These are phyloP conservation scores for Penicillium sclerotigenum DNA, from an alignment of 2,329 filamentous ascomycete genomes.

Conservation along the genomic window DNA sequence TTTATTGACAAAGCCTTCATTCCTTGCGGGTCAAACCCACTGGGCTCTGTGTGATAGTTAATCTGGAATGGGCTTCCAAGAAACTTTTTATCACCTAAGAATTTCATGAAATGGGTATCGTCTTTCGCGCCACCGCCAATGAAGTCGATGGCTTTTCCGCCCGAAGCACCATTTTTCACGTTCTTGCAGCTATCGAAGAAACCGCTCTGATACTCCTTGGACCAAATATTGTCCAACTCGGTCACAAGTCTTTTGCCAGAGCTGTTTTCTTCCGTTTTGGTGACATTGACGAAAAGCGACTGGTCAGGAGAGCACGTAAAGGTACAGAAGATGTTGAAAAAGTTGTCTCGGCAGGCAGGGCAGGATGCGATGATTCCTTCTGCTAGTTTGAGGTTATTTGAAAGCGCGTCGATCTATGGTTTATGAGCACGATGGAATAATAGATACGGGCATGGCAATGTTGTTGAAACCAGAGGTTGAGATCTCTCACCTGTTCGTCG, in stretches of 20 bases:
- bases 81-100: slow-evolving; percentile 87
- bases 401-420: slow-evolving; percentile 69
- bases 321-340: slow-evolving; percentile 96
- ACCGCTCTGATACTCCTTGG: slow-evolving; percentile 75
- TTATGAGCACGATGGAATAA: slow-evolving; percentile 14
- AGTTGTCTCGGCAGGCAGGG: slow-evolving; percentile 96
- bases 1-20: slow-evolving; percentile 71
- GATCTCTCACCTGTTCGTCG: slow-evolving; percentile 61
- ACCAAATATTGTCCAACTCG: slow-evolving; percentile 85
- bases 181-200: slow-evolving; percentile 99
- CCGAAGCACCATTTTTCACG: slow-evolving; percentile 94
- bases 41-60: slow-evolving; percentile 68
- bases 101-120: slow-evolving; percentile 81
- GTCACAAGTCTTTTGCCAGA: slow-evolving; percentile 66
- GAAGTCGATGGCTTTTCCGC: slow-evolving; percentile 89
- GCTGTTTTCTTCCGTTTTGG: slow-evolving; percentile 59
- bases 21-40: slow-evolving; percentile 59
- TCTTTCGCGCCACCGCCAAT: slow-evolving; percentile 95
- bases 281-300: slow-evolving; percentile 92
- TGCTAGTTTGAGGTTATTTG: slow-evolving; percentile 79
- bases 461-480: background rate
- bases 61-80: slow-evolving; percentile 95
- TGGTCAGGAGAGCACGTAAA: slow-evolving; percentile 98
- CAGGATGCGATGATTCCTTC: slow-evolving; percentile 88
- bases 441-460: too few relatives aligned